Evolutionary conservation across 2,329 filamentous ascomycete genomes (phyloP), one percentile per base, ranked within the genome.

Genomic region (Cladosporium phlei): DNA sequence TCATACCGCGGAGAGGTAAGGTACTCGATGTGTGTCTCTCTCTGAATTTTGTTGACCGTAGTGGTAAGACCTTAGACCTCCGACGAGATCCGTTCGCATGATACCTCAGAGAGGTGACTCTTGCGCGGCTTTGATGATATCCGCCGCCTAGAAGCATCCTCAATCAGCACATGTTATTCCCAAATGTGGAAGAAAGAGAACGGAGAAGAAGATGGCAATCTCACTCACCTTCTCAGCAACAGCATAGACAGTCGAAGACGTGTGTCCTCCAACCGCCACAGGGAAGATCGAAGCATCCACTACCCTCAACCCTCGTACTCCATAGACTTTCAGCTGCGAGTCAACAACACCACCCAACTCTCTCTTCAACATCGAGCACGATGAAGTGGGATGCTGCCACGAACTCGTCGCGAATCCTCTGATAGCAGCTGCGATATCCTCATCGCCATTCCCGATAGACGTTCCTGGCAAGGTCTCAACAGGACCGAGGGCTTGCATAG

Each of bases 281-380:
- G 59, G 54, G 47, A 63, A 57, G 14, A 63, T 59, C 32, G 61
- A 63, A 3, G 61, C 62, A 55, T 65, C 63, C 30, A 63, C 59
- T 3, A 65, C 58, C 3, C 62, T 53, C 49, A 65, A 45, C 0
- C 52, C 47, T 10, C 57, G 43, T 7, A 57, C 57, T 0, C 62
- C 63, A 45, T 60, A 60, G 3, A 66, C 60, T 43, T 51, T 59
- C 47, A 64, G 43, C 33, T 56, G 44, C 7, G 53, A 47, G 44
- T 66, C 61, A 8, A 64, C 60, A 7, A 62, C 62, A 11, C 60
- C 60, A 8, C 60, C 61, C 17, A 52, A 37, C 11, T 54, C 43
- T 22, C 48, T 37, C 34, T 49, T 48, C 38, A 55, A 25, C 59
- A 63, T 61, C 3, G 66, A 63, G 35, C 63, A 65, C 12, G 65